These are phyloP conservation scores for Ilex paraguariensis DNA, from an alignment of 305 asterid genomes.

Conservation along the genomic window DNA sequence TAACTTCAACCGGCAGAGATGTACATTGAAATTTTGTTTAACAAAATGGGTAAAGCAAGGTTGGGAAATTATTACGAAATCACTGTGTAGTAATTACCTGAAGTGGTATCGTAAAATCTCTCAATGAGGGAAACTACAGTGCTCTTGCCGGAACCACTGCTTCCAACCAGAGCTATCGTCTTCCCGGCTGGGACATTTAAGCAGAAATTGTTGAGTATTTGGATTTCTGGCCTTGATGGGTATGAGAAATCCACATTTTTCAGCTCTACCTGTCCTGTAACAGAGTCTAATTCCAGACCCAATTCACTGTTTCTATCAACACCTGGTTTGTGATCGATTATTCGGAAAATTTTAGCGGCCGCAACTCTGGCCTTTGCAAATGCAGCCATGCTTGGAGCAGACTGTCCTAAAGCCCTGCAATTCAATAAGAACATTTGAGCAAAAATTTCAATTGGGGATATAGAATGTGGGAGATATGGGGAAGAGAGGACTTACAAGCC, in stretches of 20 bases:
- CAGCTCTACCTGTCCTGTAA: conserved; percentile 80
- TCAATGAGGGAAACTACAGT: conserved; percentile 96
- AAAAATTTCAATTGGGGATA: neutral
- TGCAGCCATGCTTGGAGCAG: conserved; percentile 94
- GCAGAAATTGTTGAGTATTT: conserved; percentile 54
- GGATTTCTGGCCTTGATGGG: conserved; percentile 88
- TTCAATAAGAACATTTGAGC: neutral
- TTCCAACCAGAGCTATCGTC: conserved; percentile 92
- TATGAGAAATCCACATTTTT: conserved; percentile 74
- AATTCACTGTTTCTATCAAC: conserved; percentile 49
- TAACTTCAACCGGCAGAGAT: too few species aligned
- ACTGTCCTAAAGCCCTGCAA: conserved; percentile 84
- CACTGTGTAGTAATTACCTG: conserved; percentile 39
- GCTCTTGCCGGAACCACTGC: conserved; percentile 99
- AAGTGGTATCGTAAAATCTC: conserved; percentile 90
- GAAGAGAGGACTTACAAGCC: conserved; percentile 67
- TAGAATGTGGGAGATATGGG: too few species aligned
- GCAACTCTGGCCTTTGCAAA: conserved; percentile 95
- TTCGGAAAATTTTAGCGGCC: conserved; percentile 79
- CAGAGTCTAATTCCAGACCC: conserved; percentile 68
- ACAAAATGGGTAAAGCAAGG: too few species aligned
- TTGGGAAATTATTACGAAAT: too few species aligned
- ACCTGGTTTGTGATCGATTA: conserved; percentile 79
- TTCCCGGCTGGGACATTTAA: conserved; percentile 87
- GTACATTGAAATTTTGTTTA: too few species aligned